Base-by-base conservation (phyloP, 805 yeast genomes). In the Ogataea haglerorum region DNA sequence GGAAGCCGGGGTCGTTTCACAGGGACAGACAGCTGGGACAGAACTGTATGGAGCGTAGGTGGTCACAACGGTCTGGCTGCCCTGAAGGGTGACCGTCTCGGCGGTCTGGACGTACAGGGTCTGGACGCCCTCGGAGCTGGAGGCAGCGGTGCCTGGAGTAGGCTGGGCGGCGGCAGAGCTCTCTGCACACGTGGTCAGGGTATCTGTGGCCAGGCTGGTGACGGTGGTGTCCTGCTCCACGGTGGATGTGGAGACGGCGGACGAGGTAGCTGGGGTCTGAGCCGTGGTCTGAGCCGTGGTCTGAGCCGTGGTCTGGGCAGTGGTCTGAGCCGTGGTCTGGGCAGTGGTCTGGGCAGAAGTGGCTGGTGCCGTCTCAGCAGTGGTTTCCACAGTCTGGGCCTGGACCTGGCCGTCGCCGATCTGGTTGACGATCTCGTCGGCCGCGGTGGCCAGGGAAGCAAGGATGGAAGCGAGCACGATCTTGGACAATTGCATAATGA, bases 381-480 rank as follows among this genome's bases (percentile, higher is more conserved):
- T 10, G 30, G 37, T 24, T 18, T 37, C 14, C 14, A 5, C 30
- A 8, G 19, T 12, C 14, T 13, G 16, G 23, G 13, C 53, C 41
- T 52, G 56, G 42, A 52, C 46, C 40, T 52, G 56, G 30, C 56
- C 56, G 34, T 52, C 56, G 29, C 43, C 54, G 31, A 48, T 48
- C 41, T 53, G 50, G n/a, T 45, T 34, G 40, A 49, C 54, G 13
- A 53, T 33, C 10, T 39, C 49, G 2, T 41, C 49, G 19, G 53
- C 34, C 13, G 54, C 38, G 26, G 9, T n/a, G n/a, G 29, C 43
- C 27, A 40, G 24, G 17, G 43, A 14, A n/a, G 43, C 38, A 13
- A 40, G 21, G 16, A 34, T 14, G 24, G 43, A 13, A 29, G 44
- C 38, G 29, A 52, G 35, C 30, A 48, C 48, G 42, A 52, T 34